A percentile compares a stretch with the other conserved stretches of the same genome.
Evolutionary conservation across 306 rosid genomes (phyloP).

Genomic region (Citrullus amarus): DNA sequence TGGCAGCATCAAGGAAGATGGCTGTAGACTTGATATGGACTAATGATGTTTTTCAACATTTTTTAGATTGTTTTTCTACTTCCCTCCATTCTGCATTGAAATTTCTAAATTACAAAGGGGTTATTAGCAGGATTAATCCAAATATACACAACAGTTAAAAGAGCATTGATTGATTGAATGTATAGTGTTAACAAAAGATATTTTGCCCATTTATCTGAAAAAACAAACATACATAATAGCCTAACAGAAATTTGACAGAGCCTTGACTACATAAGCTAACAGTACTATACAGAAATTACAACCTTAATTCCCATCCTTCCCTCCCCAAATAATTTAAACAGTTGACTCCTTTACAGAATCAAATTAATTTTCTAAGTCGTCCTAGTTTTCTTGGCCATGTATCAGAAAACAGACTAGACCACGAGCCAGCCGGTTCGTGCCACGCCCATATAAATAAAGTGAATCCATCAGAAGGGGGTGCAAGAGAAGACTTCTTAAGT

Average conservation of each 20-base stretch:
- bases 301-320: slow-evolving; percentile 32
- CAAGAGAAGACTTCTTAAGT: background rate
- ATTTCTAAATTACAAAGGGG: background rate
- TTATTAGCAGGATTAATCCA: background rate
- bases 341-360: slow-evolving; percentile 36
- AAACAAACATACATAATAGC: slow-evolving; percentile 4
- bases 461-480: background rate
- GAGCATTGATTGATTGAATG: background rate
- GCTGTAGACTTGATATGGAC: background rate
- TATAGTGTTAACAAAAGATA: background rate
- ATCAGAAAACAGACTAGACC: background rate
- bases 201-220: background rate
- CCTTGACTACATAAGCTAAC: background rate
- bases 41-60: background rate
- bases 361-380: slow-evolving; percentile 12
- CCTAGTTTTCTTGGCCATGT: background rate
- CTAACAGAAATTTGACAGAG: background rate
- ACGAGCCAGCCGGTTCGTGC: background rate
- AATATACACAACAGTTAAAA: background rate
- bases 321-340: slow-evolving; percentile 22
- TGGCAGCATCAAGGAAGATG: background rate
- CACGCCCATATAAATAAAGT: background rate
- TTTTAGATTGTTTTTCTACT: background rate
- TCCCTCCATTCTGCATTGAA: background rate
- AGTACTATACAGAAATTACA: slow-evolving; percentile 40